phyloP scores from a whole-genome alignment of 805 yeast species.

The Myxozyma neglecta region DNA sequence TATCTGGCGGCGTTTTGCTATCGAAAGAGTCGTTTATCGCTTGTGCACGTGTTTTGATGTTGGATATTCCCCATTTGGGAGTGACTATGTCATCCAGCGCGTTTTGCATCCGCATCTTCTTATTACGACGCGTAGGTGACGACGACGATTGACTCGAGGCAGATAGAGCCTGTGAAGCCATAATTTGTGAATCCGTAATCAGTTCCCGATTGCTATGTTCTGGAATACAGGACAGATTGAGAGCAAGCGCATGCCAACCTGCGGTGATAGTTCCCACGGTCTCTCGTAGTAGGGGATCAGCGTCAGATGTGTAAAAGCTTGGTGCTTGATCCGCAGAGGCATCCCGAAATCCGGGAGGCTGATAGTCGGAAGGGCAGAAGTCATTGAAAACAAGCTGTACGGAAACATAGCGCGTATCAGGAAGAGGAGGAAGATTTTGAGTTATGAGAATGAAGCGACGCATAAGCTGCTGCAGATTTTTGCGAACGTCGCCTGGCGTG shows the following conservation, averaged over 20 bases:
- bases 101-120: neutral
- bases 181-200: neutral
- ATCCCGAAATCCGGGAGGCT: conserved; percentile 52
- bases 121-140: neutral
- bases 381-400: conserved; percentile 55
- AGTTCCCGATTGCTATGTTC: neutral
- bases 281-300: conserved; percentile 6
- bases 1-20: neutral
- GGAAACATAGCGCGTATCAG: conserved; percentile 48
- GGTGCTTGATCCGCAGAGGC: conserved; percentile 36
- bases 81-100: conserved; percentile 9
- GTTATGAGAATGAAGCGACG: conserved; percentile 54
- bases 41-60: conserved; percentile 1
- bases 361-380: conserved; percentile 49
- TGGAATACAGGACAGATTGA: conserved; percentile 16
- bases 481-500: conserved; percentile 42
- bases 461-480: conserved; percentile 51
- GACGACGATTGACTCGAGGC: neutral
- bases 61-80: conserved; percentile 20
- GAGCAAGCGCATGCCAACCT: conserved; percentile 31
- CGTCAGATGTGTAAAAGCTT: conserved; percentile 11
- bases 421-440: conserved; percentile 55
- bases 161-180: neutral
- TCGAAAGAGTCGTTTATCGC: neutral
- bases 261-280: conserved; percentile 23